These are phyloP conservation scores for Dentipellis fragilis DNA, from an alignment of 768 basidiomycete genomes.

Conservation along the genomic window DNA sequence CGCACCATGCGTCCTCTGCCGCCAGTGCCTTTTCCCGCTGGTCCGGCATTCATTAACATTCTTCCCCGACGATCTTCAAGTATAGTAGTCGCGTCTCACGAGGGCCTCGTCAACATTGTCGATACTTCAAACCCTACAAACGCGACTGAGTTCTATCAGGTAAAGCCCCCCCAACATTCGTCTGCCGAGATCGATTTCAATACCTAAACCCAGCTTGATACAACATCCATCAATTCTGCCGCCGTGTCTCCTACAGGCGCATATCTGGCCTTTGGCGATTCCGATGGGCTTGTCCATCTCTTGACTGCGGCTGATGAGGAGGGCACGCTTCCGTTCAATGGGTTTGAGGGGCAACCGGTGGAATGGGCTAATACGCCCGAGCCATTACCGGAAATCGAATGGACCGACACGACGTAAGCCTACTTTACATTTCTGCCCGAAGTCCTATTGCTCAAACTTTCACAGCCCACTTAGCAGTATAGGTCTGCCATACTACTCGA, in stretches of 20 bases:
- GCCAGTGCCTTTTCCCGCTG: conserved; percentile 79
- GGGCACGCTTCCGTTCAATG: conserved; percentile 64
- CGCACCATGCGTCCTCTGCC: conserved; percentile 75
- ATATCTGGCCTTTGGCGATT: conserved; percentile 91
- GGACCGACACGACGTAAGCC: conserved; percentile 72
- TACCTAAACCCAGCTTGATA: conserved; percentile 39
- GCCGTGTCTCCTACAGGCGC: conserved; percentile 80
- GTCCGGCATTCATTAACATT: conserved; percentile 77
- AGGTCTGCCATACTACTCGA: conserved; percentile 79
- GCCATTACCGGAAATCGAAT: conserved; percentile 60
- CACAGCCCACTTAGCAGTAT: conserved; percentile 77
- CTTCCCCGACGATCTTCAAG: conserved; percentile 70
- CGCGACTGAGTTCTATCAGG: conserved; percentile 74
- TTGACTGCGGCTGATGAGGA: conserved; percentile 63
- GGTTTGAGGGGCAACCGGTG: conserved; percentile 76
- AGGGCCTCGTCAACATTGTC: conserved; percentile 79
- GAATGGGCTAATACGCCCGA: conserved; percentile 79
- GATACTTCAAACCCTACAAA: conserved; percentile 67
- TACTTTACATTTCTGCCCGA: neutral
- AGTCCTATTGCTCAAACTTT: neutral
- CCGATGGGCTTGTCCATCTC: conserved; percentile 75
- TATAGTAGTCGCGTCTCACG: conserved; percentile 65
- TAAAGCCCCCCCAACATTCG: conserved; percentile 19
- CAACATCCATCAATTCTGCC: conserved; percentile 68
- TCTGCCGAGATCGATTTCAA: neutral